These are phyloP conservation scores for Ganoderma boninense DNA, from an alignment of 1,284 basidiomycete species.

Conservation along the genomic window DNA sequence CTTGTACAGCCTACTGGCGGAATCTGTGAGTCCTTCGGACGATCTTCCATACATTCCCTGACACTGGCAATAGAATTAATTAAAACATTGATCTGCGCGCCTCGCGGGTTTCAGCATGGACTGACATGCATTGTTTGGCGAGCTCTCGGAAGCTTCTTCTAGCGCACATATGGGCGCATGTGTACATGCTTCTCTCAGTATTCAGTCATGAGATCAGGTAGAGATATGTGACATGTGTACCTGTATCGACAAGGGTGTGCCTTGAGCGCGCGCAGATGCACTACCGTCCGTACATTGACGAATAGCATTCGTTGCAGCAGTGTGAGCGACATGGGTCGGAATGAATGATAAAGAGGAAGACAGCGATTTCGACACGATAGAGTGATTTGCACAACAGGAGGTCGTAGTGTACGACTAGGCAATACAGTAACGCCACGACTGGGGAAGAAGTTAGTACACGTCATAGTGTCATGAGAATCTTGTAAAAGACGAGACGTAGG, in stretches of 20 bases:
- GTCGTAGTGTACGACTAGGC: slow-evolving; percentile 2
- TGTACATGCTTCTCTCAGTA: background rate
- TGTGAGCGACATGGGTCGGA: no score
- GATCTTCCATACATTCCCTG: background rate
- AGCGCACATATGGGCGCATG: background rate
- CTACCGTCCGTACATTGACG: background rate
- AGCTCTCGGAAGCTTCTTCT: background rate
- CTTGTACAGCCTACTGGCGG: no score
- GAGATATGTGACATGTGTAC: no score
- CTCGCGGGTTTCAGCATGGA: background rate
- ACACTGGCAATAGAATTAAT: background rate
- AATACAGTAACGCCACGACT: background rate
- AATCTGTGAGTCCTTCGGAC: background rate
- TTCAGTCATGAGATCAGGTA: background rate
- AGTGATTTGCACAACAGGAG: slow-evolving; percentile 1
- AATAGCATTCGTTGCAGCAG: background rate
- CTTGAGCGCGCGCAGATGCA: no score
- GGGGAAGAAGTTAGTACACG: background rate
- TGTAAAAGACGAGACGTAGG: background rate
- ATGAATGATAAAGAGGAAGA: background rate
- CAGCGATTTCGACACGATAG: background rate
- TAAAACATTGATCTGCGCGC: background rate
- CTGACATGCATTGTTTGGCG: background rate
- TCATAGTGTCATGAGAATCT: background rate
- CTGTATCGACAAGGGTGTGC: no score